Base-by-base conservation (phyloP, 1,139 yeast species). In the Hanseniaspora uvarum region DNA sequence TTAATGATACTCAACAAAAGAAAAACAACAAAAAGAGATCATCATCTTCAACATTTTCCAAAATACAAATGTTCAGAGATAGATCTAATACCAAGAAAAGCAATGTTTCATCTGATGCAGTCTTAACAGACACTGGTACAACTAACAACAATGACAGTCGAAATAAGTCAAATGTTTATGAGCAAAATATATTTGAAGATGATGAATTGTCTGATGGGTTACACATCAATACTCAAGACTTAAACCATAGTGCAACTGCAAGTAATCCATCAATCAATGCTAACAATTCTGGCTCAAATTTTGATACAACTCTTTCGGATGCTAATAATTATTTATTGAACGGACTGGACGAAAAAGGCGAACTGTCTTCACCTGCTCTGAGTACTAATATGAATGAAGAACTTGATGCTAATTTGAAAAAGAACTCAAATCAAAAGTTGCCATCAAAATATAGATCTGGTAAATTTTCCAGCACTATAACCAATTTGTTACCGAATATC, bases 391-490 rank as follows among this genome's bases (percentile, higher is more conserved):
- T 21, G 28, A 44, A 31, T 14, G 46, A 44, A 4, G 46, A 44
- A 7, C 34, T 30, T 8, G 46, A 44, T 14, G 5, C 18, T 14
- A 44, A 31, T 8, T 19, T 16, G 5, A 44, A 31, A 21, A 44
- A 31, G 10, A 19, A 4, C 16, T 18, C 28, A n/a, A 21, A 10
- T 6, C 53, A 43, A 30, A 50, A 50, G 14, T 12, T 40, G 8
- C 31, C 46, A 34, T 21, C 48, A 10, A 50, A 50, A 24, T 50
- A 64, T 16, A 58, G 63, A 43, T 66, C 68, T 4, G 68, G 67
- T 14, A 63, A 64, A 51, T 61, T 65, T 44, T 64, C 67, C n/a
- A 65, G 63, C 53, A 65, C 68, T 11, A 55, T 65, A 50, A 63
- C 66, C 55, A 65, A 63, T 55, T 57, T 65, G 37, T 54, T 65